Evolutionary conservation across 2,329 filamentous ascomycete species (phyloP).

Genomic region (Leptodontidium sp.): DNA sequence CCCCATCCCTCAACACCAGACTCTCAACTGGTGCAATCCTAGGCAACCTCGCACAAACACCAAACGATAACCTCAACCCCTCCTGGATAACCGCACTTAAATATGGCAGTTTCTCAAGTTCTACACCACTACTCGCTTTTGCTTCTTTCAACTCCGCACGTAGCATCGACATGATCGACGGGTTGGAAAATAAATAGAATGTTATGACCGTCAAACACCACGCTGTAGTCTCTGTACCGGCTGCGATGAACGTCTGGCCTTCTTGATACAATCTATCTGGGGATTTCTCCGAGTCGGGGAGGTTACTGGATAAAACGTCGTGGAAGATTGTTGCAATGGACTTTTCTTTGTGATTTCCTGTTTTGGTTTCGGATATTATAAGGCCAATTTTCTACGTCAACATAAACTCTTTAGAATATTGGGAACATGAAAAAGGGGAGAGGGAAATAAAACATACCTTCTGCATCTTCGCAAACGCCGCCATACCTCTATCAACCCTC

Average conservation of each 20-base stretch:
- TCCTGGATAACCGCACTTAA: slow-evolving; percentile 48
- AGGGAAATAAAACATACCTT: slow-evolving; percentile 1
- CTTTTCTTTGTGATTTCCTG: too few species aligned
- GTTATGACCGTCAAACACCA: slow-evolving; percentile 47
- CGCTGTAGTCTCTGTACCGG: slow-evolving; percentile 50
- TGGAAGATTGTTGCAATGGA: slow-evolving; percentile 37
- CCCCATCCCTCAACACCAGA: slow-evolving; percentile 9
- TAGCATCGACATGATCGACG: slow-evolving; percentile 43
- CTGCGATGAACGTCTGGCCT: slow-evolving; percentile 43
- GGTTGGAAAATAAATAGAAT: slow-evolving; percentile 50
- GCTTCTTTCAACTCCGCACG: slow-evolving; percentile 45
- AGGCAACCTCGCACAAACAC: slow-evolving; percentile 6
- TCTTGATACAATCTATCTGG: slow-evolving; percentile 46
- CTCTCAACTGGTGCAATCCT: slow-evolving; percentile 2
- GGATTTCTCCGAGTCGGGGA: slow-evolving; percentile 48
- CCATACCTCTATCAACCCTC: slow-evolving; percentile 13
- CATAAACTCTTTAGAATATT: too few species aligned
- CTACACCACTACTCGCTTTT: not conserved
- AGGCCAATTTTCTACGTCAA: not conserved
- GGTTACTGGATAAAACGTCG: slow-evolving; percentile 37
- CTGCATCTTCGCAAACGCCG: slow-evolving; percentile 18
- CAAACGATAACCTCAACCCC: slow-evolving; percentile 28
- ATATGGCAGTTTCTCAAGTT: slow-evolving; percentile 43
- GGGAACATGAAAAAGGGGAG: too few species aligned
- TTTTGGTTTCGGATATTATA: not conserved